Evolutionary conservation across 768 basidiomycete genomes (phyloP).

Genomic region (Lactarius hatsudake): DNA sequence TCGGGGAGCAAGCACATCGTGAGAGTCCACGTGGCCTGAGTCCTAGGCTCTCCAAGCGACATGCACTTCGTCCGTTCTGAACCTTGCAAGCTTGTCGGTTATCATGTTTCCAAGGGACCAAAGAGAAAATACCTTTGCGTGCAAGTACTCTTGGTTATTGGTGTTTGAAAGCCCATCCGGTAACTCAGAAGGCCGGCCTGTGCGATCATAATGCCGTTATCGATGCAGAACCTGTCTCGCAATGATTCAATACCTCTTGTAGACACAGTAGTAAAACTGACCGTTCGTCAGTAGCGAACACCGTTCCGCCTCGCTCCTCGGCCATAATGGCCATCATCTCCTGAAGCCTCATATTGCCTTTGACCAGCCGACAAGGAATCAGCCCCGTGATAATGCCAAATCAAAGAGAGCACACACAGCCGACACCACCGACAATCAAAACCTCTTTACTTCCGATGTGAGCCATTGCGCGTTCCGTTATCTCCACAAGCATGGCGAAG

Average conservation of each 20-base stretch:
- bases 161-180: constrained; percentile 84
- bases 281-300: constrained; percentile 97
- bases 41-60: constrained; percentile 77
- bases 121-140: constrained; percentile 73
- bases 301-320: constrained; percentile 76
- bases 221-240: constrained; percentile 78
- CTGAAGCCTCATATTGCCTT: constrained; percentile 90
- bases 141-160: constrained; percentile 76
- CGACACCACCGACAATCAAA: constrained; percentile 97
- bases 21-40: neutral
- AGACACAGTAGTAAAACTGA: constrained; percentile 34
- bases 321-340: constrained; percentile 99
- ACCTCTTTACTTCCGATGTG: constrained; percentile 96
- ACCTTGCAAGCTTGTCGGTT: constrained; percentile 46
- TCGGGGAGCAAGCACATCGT: neutral
- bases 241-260: neutral
- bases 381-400: neutral
- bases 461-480: constrained; percentile 98
- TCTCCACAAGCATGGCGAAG: constrained; percentile 98
- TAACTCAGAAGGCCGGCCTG: constrained; percentile 92
- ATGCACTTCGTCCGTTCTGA: constrained; percentile 91
- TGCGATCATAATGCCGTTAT: constrained; percentile 99
- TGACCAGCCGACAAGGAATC: neutral
- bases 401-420: constrained; percentile 61
- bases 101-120: neutral